Conservation (phyloP, 2,329 filamentous ascomycete genomes). For the Botrytis porri region DNA sequence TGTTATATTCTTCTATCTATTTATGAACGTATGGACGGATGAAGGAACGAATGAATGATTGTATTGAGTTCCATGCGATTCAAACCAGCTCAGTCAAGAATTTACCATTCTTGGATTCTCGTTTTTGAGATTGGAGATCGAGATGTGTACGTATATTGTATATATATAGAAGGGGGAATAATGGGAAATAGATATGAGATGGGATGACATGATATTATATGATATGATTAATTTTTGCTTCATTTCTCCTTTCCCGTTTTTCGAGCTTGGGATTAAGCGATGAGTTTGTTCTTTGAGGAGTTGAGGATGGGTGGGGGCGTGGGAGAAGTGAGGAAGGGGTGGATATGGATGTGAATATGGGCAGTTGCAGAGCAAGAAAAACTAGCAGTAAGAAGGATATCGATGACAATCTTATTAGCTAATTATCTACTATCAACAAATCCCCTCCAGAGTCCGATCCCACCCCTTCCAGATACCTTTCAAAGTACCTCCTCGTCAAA, state of each 20-base stretch:
- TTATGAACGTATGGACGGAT: not conserved
- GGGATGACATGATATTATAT: no score
- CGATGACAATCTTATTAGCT: not conserved
- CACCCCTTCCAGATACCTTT: not conserved
- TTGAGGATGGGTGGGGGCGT: not conserved
- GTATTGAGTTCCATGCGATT: not conserved
- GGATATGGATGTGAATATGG: no score
- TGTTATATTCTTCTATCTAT: not conserved
- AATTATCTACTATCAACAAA: not conserved
- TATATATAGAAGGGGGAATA: no score
- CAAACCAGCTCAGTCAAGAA: fast-evolving
- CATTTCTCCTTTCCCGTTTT: not conserved
- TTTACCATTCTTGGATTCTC: no score
- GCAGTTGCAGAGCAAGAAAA: no score
- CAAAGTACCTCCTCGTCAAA: not conserved
- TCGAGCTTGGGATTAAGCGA: not conserved
- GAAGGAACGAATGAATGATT: not conserved
- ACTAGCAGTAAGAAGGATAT: not conserved
- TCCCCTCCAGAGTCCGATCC: not conserved
- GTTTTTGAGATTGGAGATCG: no score
- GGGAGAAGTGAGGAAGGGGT: no score
- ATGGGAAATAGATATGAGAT: not conserved
- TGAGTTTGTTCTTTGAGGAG: not conserved
- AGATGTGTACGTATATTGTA: not conserved
- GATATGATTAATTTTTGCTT: not conserved